Percentiles rank a stretch among this genome's conserved stretches.
Evolutionary conservation across 2,329 filamentous ascomycete genomes (phyloP).

Genomic region (Ciborinia camelliae): DNA sequence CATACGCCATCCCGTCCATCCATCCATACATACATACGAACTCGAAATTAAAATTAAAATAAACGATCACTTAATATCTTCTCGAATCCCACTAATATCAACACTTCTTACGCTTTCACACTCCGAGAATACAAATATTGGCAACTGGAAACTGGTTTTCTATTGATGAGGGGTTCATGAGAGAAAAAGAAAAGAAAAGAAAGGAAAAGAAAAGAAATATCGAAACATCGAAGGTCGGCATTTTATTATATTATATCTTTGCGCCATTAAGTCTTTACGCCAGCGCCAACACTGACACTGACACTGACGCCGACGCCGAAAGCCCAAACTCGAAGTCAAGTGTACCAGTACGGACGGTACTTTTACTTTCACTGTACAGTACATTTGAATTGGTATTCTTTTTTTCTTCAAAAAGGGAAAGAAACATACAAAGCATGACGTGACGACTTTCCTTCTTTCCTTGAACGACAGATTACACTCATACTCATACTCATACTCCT

Average conservation of each 20-base stretch:
- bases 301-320: too few species aligned
- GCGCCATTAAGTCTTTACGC: too few species aligned
- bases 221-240: not conserved
- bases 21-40: not conserved
- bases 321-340: too few species aligned
- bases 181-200: not conserved
- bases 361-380: too few species aligned
- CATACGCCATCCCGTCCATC: too few species aligned
- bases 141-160: slow-evolving; percentile 1
- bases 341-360: too few species aligned
- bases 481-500: too few species aligned
- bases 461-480: not conserved
- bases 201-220: too few species aligned
- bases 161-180: not conserved
- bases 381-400: not conserved
- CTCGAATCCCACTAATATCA: not conserved
- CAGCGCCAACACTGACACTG: too few species aligned
- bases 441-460: not conserved
- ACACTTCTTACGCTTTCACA: not conserved
- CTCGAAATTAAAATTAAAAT: not conserved
- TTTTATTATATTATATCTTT: not conserved
- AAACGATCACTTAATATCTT: not conserved
- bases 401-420: not conserved
- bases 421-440: slow-evolving; percentile 5
- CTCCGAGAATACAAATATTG: not conserved